These are phyloP conservation scores for Pholiota conissans DNA, from an alignment of 768 basidiomycete species.

Conservation along the genomic window DNA sequence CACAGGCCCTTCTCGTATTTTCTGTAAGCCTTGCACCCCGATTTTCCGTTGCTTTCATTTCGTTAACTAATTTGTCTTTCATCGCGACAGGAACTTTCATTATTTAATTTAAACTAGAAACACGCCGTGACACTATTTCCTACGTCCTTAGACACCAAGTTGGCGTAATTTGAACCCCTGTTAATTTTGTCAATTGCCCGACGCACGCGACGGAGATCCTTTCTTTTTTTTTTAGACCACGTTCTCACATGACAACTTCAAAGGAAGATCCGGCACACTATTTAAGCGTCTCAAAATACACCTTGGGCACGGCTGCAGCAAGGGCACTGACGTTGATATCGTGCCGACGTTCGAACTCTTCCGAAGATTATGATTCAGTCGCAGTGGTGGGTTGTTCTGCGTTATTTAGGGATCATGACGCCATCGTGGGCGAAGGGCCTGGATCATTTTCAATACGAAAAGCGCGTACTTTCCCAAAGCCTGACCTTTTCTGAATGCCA, in stretches of 20 bases:
- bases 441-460: background rate
- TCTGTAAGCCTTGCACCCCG: background rate
- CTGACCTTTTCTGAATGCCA: background rate
- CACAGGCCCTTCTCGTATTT: background rate
- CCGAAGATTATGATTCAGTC: background rate
- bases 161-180: conserved; percentile 6
- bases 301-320: background rate
- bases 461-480: background rate
- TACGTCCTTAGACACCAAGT: conserved; percentile 6
- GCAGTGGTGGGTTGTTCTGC: background rate
- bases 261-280: conserved; percentile 9
- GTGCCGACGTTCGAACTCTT: background rate
- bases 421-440: background rate
- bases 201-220: conserved; percentile 9
- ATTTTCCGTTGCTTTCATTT: background rate
- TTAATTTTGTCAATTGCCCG: conserved; percentile 9
- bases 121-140: background rate
- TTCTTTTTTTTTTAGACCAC: conserved; percentile 9
- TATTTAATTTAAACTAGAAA: background rate
- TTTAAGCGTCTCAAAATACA: conserved; percentile 14
- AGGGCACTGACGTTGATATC: conserved; percentile 1
- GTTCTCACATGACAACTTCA: conserved; percentile 11
- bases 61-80: background rate
- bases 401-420: background rate
- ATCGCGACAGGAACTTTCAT: background rate